Conservation (phyloP, 73 alveolate genomes). For the Paramecium biaurelia region DNA sequence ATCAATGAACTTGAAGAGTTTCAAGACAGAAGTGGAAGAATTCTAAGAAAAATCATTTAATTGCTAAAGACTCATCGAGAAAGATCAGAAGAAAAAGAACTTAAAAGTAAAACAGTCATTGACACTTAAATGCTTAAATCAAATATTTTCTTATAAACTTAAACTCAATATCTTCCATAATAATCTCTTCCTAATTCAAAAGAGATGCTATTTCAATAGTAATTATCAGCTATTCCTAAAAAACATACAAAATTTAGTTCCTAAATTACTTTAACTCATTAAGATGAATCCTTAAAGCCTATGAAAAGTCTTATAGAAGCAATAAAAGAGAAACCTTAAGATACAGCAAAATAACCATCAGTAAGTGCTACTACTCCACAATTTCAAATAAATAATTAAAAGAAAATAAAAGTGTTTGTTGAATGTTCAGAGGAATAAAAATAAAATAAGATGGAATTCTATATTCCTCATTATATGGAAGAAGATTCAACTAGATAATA, state of each 20-base stretch:
- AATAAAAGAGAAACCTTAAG: background rate
- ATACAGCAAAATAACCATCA: background rate
- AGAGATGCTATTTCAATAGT: background rate
- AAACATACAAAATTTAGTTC: background rate
- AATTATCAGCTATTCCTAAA: background rate
- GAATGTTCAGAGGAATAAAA: background rate
- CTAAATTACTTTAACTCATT: background rate
- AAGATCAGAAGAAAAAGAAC: background rate
- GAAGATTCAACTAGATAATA: background rate
- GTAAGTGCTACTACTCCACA: background rate
- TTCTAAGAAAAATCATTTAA: background rate
- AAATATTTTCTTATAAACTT: background rate
- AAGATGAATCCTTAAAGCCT: background rate
- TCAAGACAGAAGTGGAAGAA: background rate
- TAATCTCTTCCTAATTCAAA: background rate
- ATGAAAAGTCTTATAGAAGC: conserved; percentile 48
- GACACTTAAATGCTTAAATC: background rate
- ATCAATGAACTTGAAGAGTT: background rate
- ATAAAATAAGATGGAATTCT: background rate
- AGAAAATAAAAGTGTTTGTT: background rate
- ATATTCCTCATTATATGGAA: background rate
- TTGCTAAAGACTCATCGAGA: background rate
- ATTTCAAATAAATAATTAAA: background rate
- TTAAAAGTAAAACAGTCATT: background rate
- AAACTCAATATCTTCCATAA: background rate